Percentiles rank a stretch among this genome's conserved stretches.
These are phyloP conservation scores for Aspergillus sp. DNA, from an alignment of 2,329 filamentous ascomycete genomes.

Conservation along the genomic window DNA sequence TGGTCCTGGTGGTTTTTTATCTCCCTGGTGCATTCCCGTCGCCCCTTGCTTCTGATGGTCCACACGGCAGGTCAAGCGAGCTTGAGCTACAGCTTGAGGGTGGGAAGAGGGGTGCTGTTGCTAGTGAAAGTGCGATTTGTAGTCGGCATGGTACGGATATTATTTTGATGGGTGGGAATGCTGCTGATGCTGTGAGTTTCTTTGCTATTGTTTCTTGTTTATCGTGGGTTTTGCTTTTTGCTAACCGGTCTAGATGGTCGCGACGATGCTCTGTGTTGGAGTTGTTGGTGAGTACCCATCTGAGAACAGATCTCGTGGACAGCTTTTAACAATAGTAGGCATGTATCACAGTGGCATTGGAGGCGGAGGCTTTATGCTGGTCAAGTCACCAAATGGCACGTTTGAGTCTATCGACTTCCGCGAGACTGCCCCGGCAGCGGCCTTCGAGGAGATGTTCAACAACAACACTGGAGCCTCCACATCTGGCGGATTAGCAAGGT, in stretches of 20 bases:
- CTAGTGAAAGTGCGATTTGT: constrained; percentile 71
- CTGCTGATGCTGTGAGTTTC: constrained; percentile 68
- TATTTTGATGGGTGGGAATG: constrained; percentile 68
- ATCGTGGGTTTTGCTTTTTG: background rate
- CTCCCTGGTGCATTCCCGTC: constrained; percentile 29
- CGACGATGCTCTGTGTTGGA: constrained; percentile 75
- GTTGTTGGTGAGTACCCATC: constrained; percentile 58
- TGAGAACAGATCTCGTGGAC: background rate
- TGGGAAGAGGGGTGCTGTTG: constrained; percentile 64
- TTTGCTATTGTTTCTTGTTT: background rate
- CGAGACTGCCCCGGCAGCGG: constrained; percentile 82
- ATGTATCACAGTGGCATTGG: constrained; percentile 83
- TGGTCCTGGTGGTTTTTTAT: constrained; percentile 28
- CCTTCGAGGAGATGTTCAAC: constrained; percentile 82
- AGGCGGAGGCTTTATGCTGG: constrained; percentile 87
- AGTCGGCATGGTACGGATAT: constrained; percentile 70
- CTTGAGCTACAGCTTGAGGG: constrained; percentile 35
- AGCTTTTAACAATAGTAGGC: constrained; percentile 37
- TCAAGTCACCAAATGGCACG: constrained; percentile 71
- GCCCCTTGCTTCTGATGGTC: constrained; percentile 23
- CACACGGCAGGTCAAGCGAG: background rate
- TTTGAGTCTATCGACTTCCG: constrained; percentile 91
- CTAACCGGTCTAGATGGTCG: constrained; percentile 58
- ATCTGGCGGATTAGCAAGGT: constrained; percentile 71
- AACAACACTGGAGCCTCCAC: constrained; percentile 70